Evolutionary conservation across 2,329 filamentous ascomycete genomes (phyloP), one percentile per base, ranked within the genome.

Genomic region (Fusarium gaditjirri): DNA sequence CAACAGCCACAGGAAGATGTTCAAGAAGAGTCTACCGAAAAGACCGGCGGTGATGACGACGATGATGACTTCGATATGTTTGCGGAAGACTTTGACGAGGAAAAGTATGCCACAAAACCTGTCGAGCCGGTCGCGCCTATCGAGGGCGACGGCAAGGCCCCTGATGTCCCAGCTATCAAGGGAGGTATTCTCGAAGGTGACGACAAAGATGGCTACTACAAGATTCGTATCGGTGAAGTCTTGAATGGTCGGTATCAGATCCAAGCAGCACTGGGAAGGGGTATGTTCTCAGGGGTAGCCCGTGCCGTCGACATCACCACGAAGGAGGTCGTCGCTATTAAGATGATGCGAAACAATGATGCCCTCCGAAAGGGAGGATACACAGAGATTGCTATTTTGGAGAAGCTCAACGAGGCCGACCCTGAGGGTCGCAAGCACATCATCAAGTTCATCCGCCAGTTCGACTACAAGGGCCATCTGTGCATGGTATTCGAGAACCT

Each of bases 401-500:
- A 96, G 79, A 95, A 95, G 78, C 89, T 99, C 61, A 94, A 93
- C 76, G 90, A 92, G 50, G 91, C 93, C 35, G 96, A 99, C 79
- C 91, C 93, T 1, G 93, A 97, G 31, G 93, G 95, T 79, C 94
- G 93, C 81, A 97, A 95, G 81, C 94, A 98, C 80, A 89, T 98
- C 77, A 93, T 99, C 80, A 92, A 92, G 76, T 92, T 98, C 58
- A 90, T 97, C 78, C 89, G 94, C 43, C 89, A 91, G 42, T 99
- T 99, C 78, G 95, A 97, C 77, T 95, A 97, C 85, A 97, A 97
- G 80, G 93, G 93, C 2, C 96, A 99, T 84, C 83, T 99, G 52
- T 99, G 96, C 82, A 94, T 99, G 87, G 94, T 95, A 1, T 99
- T 99, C 82, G 96, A 99, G 82, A 96, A 97, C 80, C 86, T 99